A percentile compares a stretch with the other conserved stretches of the same genome.
Evolutionary conservation across 257 asterid genomes (phyloP).

Genomic region (Capsicum rhomboideum): DNA sequence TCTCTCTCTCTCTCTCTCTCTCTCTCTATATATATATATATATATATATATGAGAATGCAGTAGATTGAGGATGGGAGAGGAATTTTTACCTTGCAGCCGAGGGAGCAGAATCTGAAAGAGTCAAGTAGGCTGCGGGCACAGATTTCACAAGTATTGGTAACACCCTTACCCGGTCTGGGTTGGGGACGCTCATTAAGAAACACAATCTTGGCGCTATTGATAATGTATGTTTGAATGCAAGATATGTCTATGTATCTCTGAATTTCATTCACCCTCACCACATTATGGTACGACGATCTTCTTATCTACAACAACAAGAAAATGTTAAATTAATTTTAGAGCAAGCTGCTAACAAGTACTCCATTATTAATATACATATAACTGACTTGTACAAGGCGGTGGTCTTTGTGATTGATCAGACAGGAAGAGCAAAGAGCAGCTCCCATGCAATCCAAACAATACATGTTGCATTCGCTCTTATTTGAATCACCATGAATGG

Average conservation of each 20-base stretch:
- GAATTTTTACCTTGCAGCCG: conserved; percentile 41
- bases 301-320: conserved; percentile 29
- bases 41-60: no score
- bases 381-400: conserved; percentile 44
- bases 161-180: conserved; percentile 50
- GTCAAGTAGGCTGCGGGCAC: conserved; percentile 49
- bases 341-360: neutral
- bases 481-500: conserved; percentile 34
- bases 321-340: neutral
- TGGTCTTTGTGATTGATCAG: conserved; percentile 43
- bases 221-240: conserved; percentile 51
- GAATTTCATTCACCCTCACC: conserved; percentile 48
- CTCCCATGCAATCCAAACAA: conserved; percentile 68
- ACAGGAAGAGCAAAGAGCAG: conserved; percentile 57
- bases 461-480: conserved; percentile 60
- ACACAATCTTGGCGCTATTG: conserved; percentile 47
- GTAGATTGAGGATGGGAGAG: neutral
- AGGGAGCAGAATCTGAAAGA: conserved; percentile 51
- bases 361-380: no score
- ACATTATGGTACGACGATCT: conserved; percentile 48
- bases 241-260: conserved; percentile 40
- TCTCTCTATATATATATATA: no score
- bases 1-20: no score
- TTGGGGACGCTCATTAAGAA: conserved; percentile 46
- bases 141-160: conserved; percentile 43